Percentiles rank a stretch among this genome's conserved stretches.
Evolutionary conservation across 1,139 yeast species (phyloP).

Genomic region (Entelexis sorbosivorans): DNA sequence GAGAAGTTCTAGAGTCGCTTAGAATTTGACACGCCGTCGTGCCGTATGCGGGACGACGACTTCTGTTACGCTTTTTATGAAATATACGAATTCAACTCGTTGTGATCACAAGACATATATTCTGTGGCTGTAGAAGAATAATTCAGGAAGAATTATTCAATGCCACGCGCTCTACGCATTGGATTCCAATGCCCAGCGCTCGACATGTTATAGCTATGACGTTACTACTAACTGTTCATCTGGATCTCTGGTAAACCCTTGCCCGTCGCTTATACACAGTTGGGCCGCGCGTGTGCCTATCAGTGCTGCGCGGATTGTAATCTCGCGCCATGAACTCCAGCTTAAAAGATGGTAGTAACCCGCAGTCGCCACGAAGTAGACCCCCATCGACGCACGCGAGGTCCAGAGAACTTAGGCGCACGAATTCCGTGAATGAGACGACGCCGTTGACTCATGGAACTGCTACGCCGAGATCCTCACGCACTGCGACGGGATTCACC

Average conservation of each 20-base stretch:
- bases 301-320: not conserved
- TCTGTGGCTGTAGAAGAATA: too few relatives aligned
- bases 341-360: not conserved
- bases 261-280: not conserved
- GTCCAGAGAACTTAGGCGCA: not conserved
- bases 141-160: too few relatives aligned
- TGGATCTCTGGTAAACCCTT: not conserved
- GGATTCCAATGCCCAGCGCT: too few relatives aligned
- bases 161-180: too few relatives aligned
- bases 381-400: not conserved
- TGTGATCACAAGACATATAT: not conserved
- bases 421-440: not conserved
- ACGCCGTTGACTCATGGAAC: not conserved
- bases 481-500: not conserved
- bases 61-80: constrained; percentile 8
- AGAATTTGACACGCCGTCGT: not conserved
- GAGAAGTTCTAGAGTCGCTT: constrained; percentile 40
- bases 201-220: too few relatives aligned
- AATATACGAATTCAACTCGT: not conserved
- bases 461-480: not conserved
- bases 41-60: not conserved
- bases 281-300: not conserved
- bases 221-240: too few relatives aligned
- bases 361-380: not conserved
- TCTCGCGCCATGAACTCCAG: not conserved